Evolutionary conservation across 1,139 yeast species (phyloP).

Genomic region (Suhomyces guaymorum): DNA sequence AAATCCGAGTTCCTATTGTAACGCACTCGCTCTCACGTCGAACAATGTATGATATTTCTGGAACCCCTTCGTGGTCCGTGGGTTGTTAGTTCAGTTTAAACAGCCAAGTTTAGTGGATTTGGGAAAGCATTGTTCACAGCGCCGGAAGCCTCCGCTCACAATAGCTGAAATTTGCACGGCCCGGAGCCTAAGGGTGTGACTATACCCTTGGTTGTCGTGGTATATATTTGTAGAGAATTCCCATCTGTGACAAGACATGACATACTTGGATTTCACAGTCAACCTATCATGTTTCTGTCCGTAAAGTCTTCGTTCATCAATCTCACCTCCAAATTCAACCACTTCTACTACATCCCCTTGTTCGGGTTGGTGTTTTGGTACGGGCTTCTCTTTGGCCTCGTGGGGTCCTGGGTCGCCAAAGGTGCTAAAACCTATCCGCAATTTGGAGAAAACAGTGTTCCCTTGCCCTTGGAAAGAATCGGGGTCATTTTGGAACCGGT

Average conservation of each 20-base stretch:
- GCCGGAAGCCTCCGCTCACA: not conserved
- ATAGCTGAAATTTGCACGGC: conserved; percentile 3
- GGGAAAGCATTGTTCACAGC: not conserved
- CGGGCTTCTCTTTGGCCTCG: conserved; percentile 24
- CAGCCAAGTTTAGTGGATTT: not conserved
- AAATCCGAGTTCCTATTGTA: conserved; percentile 5
- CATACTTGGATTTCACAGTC: not conserved
- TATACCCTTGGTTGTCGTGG: not conserved
- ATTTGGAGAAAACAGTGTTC: conserved; percentile 15
- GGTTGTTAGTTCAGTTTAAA: not conserved
- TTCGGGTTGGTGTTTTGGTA: conserved; percentile 34
- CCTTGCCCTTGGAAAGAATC: conserved; percentile 28
- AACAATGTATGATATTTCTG: conserved; percentile 4
- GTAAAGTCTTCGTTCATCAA: conserved; percentile 16
- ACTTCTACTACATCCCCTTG: conserved; percentile 30
- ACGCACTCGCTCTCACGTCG: conserved; percentile 1
- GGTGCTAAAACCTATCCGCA: conserved; percentile 26
- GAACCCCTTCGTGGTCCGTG: conserved; percentile 2
- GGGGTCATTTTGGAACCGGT: conserved; percentile 30
- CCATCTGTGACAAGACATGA: conserved; percentile 1
- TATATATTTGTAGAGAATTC: conserved; percentile 3
- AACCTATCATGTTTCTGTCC: conserved; percentile 11
- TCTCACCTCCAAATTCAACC: conserved; percentile 28
- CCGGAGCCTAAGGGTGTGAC: not conserved
- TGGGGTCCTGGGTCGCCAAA: conserved; percentile 26